These are phyloP conservation scores for Chenopodium formosanum DNA, from an alignment of 148 eudicot species.

Conservation along the genomic window DNA sequence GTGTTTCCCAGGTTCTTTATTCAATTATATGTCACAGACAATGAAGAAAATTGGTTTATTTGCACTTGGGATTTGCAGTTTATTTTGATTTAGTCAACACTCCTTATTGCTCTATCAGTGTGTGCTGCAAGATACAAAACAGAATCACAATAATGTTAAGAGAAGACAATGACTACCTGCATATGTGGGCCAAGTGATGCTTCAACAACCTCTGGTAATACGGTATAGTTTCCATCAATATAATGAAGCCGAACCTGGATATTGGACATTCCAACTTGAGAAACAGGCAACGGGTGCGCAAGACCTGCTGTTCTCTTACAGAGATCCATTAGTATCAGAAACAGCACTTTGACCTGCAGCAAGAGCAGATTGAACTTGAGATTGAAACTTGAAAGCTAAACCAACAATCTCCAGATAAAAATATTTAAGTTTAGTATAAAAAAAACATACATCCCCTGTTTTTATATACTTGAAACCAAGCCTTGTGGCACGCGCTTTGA, in stretches of 20 bases:
- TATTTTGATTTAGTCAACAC: neutral
- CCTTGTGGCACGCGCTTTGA: too few relatives aligned
- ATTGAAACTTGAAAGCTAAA: neutral
- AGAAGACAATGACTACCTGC: conserved; percentile 58
- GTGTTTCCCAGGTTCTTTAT: neutral
- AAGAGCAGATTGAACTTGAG: conserved; percentile 6
- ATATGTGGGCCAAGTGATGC: conserved; percentile 99
- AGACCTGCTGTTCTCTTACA: conserved; percentile 79
- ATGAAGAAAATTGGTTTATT: neutral
- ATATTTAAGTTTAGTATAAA: neutral
- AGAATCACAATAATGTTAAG: neutral
- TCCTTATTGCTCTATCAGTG: neutral
- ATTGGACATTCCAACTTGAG: conserved; percentile 87
- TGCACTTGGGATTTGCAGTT: neutral
- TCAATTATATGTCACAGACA: neutral
- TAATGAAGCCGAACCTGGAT: conserved; percentile 92
- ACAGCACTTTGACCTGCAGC: conserved; percentile 87
- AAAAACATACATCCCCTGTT: neutral
- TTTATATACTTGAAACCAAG: too few relatives aligned
- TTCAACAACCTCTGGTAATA: conserved; percentile 95
- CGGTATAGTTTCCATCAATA: conserved; percentile 93
- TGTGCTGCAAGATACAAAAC: neutral
- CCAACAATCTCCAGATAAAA: neutral
- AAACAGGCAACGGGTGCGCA: conserved; percentile 84
- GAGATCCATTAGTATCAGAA: conserved; percentile 90